A percentile compares a stretch with the other conserved stretches of the same genome.
Conservation (phyloP, 805 yeast genomes). For the Teunomyces atbi region DNA sequence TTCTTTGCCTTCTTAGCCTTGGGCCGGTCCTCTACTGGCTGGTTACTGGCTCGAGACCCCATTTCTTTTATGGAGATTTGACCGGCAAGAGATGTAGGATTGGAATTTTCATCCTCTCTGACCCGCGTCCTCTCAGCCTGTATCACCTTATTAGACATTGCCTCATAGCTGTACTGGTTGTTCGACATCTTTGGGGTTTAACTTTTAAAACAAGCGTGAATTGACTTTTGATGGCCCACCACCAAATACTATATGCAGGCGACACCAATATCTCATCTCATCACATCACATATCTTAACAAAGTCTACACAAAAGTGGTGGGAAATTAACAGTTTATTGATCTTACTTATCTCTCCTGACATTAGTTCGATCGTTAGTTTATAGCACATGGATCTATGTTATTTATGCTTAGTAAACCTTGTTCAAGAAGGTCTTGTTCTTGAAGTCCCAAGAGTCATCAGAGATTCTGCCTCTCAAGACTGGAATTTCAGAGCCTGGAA, state of each 20-base stretch:
- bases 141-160: slow-evolving; percentile 76
- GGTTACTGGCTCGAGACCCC: slow-evolving; percentile 49
- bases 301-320: background rate
- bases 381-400: background rate
- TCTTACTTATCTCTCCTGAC: background rate
- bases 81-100: slow-evolving; percentile 74
- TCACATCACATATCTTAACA: background rate
- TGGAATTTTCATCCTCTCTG: slow-evolving; percentile 48
- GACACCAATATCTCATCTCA: background rate
- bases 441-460: slow-evolving; percentile 89
- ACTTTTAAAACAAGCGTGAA: background rate
- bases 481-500: slow-evolving; percentile 89
- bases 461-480: slow-evolving; percentile 95
- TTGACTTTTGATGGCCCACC: background rate
- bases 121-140: slow-evolving; percentile 35
- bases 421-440: slow-evolving; percentile 45
- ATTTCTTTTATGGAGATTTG: slow-evolving; percentile 64
- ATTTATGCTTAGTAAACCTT: slow-evolving; percentile 38
- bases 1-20: slow-evolving; percentile 7
- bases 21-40: slow-evolving; percentile 10
- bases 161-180: slow-evolving; percentile 56
- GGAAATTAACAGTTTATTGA: background rate
- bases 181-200: slow-evolving; percentile 5
- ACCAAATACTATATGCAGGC: background rate
- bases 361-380: background rate